A percentile compares a stretch with the other conserved stretches of the same genome.
phyloP scores from a whole-genome alignment of 2,329 filamentous ascomycete species.

The Biscogniauxia mediterranea region DNA sequence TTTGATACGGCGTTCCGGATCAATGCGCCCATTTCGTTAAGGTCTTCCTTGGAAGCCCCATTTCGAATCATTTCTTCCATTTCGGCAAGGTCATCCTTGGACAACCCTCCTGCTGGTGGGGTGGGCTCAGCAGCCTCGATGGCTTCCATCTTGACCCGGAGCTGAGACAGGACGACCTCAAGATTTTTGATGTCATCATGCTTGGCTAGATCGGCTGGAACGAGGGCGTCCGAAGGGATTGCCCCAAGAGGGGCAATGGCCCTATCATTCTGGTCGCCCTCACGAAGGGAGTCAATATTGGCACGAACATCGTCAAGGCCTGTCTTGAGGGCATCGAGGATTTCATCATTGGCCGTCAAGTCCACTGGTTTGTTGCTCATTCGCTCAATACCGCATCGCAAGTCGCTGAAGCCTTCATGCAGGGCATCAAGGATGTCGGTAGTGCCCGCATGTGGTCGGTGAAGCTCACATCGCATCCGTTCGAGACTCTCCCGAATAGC shows the following conservation, averaged over 20 bases:
- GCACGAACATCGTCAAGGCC: conserved; percentile 72
- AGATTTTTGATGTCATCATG: conserved; percentile 80
- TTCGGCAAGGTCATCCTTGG: conserved; percentile 45
- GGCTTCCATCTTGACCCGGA: conserved; percentile 80
- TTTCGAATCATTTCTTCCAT: conserved; percentile 52
- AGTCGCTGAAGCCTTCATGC: conserved; percentile 79
- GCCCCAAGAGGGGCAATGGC: conserved; percentile 46
- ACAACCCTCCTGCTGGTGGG: conserved; percentile 36
- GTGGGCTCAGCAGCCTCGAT: conserved; percentile 57
- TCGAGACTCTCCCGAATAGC: conserved; percentile 71
- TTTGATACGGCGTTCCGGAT: conserved; percentile 45
- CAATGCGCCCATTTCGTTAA: conserved; percentile 49
- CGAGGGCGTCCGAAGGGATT: conserved; percentile 48
- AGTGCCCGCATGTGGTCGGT: conserved; percentile 65
- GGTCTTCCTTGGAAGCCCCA: conserved; percentile 49
- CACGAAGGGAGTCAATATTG: conserved; percentile 78
- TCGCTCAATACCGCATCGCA: conserved; percentile 74
- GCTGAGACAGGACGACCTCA: conserved; percentile 76
- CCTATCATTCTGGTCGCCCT: conserved; percentile 35
- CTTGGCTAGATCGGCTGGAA: conserved; percentile 54
- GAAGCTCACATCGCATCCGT: conserved; percentile 72
- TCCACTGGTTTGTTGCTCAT: conserved; percentile 77
- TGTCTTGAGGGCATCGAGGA: conserved; percentile 82
- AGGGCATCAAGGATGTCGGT: conserved; percentile 87
- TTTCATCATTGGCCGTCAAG: conserved; percentile 82